Conservation (phyloP, 177 flowering plant species). For the Vitis hybrid region DNA sequence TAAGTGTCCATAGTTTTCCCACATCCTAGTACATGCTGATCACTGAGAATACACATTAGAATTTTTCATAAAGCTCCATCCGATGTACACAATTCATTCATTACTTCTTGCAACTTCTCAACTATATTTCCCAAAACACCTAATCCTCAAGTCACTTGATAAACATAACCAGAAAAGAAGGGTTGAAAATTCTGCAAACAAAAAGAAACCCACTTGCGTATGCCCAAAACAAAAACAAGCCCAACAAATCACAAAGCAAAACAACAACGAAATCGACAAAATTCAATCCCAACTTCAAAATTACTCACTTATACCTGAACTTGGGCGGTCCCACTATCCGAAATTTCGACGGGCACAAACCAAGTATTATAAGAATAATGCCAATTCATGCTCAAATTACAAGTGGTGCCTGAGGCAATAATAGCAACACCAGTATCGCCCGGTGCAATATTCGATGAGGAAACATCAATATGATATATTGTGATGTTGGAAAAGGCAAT, state of each 20-base stretch:
- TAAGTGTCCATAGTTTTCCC: too few relatives aligned
- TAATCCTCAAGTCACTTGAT: too few relatives aligned
- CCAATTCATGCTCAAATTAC: constrained; percentile 79
- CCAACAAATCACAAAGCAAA: background rate
- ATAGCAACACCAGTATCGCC: constrained; percentile 55
- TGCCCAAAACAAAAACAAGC: too few relatives aligned
- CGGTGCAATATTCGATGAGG: constrained; percentile 40
- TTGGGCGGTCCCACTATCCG: constrained; percentile 67
- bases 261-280: background rate
- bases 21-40: too few relatives aligned
- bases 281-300: background rate
- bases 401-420: constrained; percentile 32
- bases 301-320: constrained; percentile 50
- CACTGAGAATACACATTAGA: too few relatives aligned
- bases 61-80: too few relatives aligned
- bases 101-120: too few relatives aligned
- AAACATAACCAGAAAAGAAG: too few relatives aligned
- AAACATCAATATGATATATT: constrained; percentile 38
- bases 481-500: constrained; percentile 50
- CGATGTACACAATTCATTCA: too few relatives aligned
- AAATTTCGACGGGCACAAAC: constrained; percentile 55
- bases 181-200: too few relatives aligned
- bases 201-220: too few relatives aligned
- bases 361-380: constrained; percentile 61
- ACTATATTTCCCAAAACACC: too few relatives aligned